These are phyloP conservation scores for Paraglomus brasilianum DNA, from an alignment of 192 early-diverging fungal species.

Conservation along the genomic window DNA sequence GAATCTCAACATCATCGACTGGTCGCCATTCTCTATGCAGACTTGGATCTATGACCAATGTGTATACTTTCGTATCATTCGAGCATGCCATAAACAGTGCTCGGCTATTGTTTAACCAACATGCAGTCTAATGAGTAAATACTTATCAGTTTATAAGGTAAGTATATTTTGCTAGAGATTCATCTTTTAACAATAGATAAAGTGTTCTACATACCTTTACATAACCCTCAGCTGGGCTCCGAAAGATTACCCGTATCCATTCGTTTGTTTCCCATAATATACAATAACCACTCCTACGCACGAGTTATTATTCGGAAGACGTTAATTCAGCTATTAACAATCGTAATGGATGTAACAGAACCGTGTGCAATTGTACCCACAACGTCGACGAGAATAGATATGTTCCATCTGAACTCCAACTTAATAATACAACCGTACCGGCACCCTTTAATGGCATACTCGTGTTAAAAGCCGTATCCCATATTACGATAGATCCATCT, in stretches of 20 bases:
- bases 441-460: constrained; percentile 1
- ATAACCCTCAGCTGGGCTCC: too few species aligned
- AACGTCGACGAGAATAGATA: constrained; percentile 18
- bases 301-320: neutral
- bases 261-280: constrained; percentile 25
- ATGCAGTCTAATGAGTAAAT: constrained; percentile 17
- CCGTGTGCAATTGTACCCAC: constrained; percentile 6
- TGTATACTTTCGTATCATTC: neutral
- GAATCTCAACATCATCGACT: neutral
- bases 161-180: too few species aligned
- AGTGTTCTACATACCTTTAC: too few species aligned
- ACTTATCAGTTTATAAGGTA: neutral
- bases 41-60: constrained; percentile 13
- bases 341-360: neutral
- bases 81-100: neutral
- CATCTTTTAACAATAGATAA: too few species aligned
- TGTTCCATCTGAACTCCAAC: constrained; percentile 24
- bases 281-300: constrained; percentile 8
- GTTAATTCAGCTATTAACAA: neutral
- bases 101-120: constrained; percentile 19
- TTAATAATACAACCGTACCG: neutral
- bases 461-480: constrained; percentile 23
- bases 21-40: constrained; percentile 20
- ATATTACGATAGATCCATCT: constrained; percentile 28
- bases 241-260: constrained; percentile 2